A percentile compares a stretch with the other conserved stretches of the same genome.
Conservation (phyloP, 768 basidiomycete species). For the Russula sp. region DNA sequence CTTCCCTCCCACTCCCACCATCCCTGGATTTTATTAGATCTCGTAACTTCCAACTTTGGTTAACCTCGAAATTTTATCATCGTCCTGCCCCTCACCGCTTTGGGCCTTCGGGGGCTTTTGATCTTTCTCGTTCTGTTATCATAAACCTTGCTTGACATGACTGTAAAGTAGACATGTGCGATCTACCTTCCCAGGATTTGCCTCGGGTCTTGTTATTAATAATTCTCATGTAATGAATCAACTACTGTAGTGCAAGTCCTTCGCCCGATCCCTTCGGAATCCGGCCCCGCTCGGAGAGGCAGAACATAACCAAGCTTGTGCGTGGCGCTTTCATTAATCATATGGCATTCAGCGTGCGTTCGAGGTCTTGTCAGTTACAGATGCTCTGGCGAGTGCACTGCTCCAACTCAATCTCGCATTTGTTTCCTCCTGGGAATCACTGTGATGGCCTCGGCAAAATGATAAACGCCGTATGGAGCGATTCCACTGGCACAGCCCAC, state of each 20-base stretch:
- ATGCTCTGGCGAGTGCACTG: not conserved
- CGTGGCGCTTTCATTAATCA: not conserved
- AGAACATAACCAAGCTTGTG: not conserved
- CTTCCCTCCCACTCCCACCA: not conserved
- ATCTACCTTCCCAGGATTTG: not conserved
- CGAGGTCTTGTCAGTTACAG: not conserved
- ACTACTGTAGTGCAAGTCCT: not conserved
- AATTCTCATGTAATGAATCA: not conserved
- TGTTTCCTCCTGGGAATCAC: not conserved
- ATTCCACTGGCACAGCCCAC: not conserved
- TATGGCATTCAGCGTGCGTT: too few species aligned
- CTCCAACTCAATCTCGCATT: not conserved
- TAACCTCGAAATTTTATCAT: conserved; percentile 14
- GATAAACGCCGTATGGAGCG: conserved; percentile 1
- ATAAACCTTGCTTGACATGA: conserved; percentile 15
- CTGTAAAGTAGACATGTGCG: not conserved
- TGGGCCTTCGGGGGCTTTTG: not conserved
- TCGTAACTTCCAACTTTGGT: conserved; percentile 15
- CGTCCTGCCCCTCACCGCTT: not conserved
- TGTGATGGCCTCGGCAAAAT: not conserved
- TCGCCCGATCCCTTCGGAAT: not conserved
- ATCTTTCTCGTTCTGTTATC: conserved; percentile 11
- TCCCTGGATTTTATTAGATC: conserved; percentile 1
- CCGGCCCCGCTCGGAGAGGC: not conserved
- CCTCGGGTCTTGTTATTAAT: not conserved